Evolutionary conservation across 1,284 basidiomycete species (phyloP), one percentile per base, ranked within the genome.

Genomic region (Ganoderma lucidum): DNA sequence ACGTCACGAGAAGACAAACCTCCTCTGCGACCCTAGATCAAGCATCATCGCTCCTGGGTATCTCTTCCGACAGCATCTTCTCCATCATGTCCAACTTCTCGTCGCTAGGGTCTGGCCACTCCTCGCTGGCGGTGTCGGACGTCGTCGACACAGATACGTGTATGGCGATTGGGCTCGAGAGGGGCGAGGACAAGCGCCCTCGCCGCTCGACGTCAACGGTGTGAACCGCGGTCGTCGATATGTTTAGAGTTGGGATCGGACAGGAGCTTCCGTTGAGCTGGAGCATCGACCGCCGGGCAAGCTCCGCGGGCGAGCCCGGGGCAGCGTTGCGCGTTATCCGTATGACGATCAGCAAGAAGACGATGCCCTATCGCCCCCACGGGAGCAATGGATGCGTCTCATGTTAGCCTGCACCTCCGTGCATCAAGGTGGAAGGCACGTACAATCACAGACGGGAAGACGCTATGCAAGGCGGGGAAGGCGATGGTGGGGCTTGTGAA

Each of bases 341-440:
- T 41, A 73, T 71, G 70, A 73, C 71, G 58, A 73, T 73, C 30
- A 73, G 64, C 45, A 70, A 67, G 64, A 73, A 73, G 6, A 71
- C 70, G 56, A 73, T 61, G 28, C 72, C 72, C 72, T 73, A 45
- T 59, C 35, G 53, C 0, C 3, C 8, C 5, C 10, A 35, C 56
- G 56, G 35, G 37, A 10, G 56, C 32, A 39, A 32, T 35, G 53
- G 10, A 35, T 35, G 1, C 53, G 32, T 37, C 19, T 39, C n/a
- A 14, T 39, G 35, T 59, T 2, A 59, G 56, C 9, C 17, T 6
- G 8, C 35, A 12, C 8, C 32, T 59, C 35, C 30, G 15, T 35
- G 35, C 10, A 59, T 59, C 56, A 59, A 59, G 56, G 39, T 59
- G 56, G 56, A 37, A 23, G 56, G 17, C 14, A 69, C 72, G 44